phyloP scores from a whole-genome alignment of 148 eudicot genomes.

The Polygonum aviculare region DNA sequence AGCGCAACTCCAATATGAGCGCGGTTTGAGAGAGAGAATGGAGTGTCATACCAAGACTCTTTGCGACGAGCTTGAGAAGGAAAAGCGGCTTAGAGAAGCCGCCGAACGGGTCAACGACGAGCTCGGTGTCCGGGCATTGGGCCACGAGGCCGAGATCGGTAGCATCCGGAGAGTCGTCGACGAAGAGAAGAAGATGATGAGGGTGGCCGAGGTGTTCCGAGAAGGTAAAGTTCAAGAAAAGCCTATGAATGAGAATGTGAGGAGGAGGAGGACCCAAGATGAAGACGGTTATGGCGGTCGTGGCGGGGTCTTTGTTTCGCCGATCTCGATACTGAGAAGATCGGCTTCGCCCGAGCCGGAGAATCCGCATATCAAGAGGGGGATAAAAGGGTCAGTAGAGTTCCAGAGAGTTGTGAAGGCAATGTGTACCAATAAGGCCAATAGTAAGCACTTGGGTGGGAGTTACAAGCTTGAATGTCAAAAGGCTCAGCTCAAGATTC shows the following conservation, averaged over 20 bases:
- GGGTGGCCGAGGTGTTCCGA: neutral
- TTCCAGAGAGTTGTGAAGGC: neutral
- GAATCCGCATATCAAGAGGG: constrained; percentile 3
- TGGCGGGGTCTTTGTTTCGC: neutral
- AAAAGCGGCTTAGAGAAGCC: neutral
- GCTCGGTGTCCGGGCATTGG: neutral
- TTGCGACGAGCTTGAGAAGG: neutral
- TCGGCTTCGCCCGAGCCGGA: constrained; percentile 5
- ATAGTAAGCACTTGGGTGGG: neutral
- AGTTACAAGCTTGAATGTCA: constrained; percentile 1
- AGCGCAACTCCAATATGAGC: neutral
- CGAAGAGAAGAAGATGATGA: constrained; percentile 8
- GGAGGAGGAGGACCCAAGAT: neutral
- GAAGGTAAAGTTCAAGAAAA: neutral
- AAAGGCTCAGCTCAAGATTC: constrained; percentile 3
- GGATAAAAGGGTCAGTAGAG: constrained; percentile 5
- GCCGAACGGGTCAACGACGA: neutral
- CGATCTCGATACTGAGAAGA: neutral
- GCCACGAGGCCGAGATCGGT: neutral
- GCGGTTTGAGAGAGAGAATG: neutral
- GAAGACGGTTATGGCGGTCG: too few relatives aligned
- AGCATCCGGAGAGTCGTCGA: neutral
- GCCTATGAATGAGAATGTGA: neutral
- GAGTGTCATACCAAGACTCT: neutral
- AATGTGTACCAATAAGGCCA: neutral